Percentiles rank a stretch among this genome's conserved stretches.
Evolutionary conservation across 352 stramenopile genomes (phyloP).

Genomic region (Phytophthora pinifolia): DNA sequence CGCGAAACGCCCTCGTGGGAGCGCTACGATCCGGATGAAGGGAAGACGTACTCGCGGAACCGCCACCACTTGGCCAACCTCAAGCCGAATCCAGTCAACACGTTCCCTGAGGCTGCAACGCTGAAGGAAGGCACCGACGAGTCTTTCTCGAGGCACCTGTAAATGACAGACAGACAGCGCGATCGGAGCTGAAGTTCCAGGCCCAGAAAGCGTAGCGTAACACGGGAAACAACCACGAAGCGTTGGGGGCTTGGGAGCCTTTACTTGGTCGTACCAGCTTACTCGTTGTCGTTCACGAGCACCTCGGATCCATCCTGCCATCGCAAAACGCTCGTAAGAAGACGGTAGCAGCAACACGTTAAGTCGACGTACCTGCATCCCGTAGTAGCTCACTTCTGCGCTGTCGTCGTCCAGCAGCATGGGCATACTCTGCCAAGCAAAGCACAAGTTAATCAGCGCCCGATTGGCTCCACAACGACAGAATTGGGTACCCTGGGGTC

Average conservation of each 20-base stretch:
- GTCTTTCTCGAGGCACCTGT: constrained; percentile 10
- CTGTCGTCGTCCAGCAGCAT: constrained; percentile 69
- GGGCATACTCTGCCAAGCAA: constrained; percentile 56
- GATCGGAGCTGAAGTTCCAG: background rate
- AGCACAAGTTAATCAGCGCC: constrained; percentile 1
- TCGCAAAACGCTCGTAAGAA: constrained; percentile 2
- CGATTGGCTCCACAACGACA: background rate
- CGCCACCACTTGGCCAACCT: constrained; percentile 35
- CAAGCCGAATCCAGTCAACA: constrained; percentile 35
- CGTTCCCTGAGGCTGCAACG: constrained; percentile 17
- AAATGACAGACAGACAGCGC: background rate
- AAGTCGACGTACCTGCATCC: constrained; percentile 49
- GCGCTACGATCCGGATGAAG: constrained; percentile 32
- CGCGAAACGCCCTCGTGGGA: constrained; percentile 33
- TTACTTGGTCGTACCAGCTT: background rate
- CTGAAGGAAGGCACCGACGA: constrained; percentile 21
- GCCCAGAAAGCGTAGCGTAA: background rate
- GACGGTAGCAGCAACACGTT: background rate
- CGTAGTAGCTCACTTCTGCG: constrained; percentile 71
- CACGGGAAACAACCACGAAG: background rate
- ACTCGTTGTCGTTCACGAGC: constrained; percentile 58
- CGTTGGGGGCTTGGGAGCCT: background rate
- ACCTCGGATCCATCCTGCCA: constrained; percentile 66
- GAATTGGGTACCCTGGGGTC: constrained; percentile 46
- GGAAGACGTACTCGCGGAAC: constrained; percentile 24